Conservation (phyloP, 2,329 filamentous ascomycete genomes). For the Diatrype stigma region DNA sequence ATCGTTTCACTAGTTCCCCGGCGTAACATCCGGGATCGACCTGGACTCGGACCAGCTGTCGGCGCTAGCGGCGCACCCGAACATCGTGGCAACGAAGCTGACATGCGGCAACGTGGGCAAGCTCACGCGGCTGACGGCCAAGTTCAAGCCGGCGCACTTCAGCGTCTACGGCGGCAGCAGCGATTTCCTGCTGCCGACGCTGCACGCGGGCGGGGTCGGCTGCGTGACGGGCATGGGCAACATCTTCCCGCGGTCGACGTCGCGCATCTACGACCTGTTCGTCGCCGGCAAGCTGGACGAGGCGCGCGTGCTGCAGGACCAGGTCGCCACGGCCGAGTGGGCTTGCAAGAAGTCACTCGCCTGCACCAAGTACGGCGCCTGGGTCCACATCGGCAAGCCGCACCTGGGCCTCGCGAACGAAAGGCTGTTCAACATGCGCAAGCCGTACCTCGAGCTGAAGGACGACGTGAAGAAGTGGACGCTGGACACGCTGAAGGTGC, state of each 20-base stretch:
- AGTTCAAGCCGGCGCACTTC: conserved; percentile 35
- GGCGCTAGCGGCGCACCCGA: conserved; percentile 20
- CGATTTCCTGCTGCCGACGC: conserved; percentile 38
- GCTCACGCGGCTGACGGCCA: conserved; percentile 26
- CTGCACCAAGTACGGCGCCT: conserved; percentile 42
- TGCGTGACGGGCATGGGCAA: conserved; percentile 44
- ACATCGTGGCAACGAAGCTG: conserved; percentile 24
- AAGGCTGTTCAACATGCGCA: conserved; percentile 36
- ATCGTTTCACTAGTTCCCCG: conserved; percentile 22
- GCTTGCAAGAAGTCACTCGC: conserved; percentile 46
- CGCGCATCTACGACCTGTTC: conserved; percentile 38
- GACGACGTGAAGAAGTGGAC: conserved; percentile 39
- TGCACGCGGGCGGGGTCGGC: conserved; percentile 35
- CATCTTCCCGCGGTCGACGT: conserved; percentile 40
- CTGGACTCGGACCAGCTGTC: conserved; percentile 21
- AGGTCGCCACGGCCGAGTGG: conserved; percentile 44
- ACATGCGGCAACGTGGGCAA: conserved; percentile 26
- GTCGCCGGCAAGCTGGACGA: conserved; percentile 32
- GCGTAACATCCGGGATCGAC: conserved; percentile 28
- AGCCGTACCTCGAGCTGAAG: conserved; percentile 36
- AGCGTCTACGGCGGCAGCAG: conserved; percentile 40
- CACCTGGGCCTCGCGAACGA: conserved; percentile 32
- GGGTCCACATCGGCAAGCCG: conserved; percentile 34
- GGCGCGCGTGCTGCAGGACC: conserved; percentile 35
- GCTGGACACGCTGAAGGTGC: conserved; percentile 34